Evolutionary conservation across 2,329 filamentous ascomycete genomes (phyloP).

Genomic region (Phialophora expanda): DNA sequence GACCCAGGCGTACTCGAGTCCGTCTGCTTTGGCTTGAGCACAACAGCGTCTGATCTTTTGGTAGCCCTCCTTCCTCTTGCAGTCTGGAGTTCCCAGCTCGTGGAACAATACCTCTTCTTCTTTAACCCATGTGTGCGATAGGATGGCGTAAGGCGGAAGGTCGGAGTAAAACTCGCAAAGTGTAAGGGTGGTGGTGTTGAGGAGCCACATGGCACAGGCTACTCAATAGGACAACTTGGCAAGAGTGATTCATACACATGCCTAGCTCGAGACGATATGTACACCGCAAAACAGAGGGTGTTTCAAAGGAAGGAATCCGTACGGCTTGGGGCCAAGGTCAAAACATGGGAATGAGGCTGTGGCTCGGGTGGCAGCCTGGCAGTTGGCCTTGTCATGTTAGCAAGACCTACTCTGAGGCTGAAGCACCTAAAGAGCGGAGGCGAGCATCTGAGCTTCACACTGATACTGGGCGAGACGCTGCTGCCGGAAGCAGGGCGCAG

Average conservation of each 20-base stretch:
- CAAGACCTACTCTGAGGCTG: no score
- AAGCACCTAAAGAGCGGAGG: not conserved
- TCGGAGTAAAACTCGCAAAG: not conserved
- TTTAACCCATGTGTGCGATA: not conserved
- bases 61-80: not conserved
- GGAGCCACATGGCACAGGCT: not conserved
- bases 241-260: not conserved
- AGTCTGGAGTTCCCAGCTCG: not conserved
- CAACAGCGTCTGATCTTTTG: not conserved
- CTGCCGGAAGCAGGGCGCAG: not conserved
- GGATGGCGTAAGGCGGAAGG: not conserved
- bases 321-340: not conserved
- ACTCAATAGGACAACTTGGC: not conserved
- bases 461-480: not conserved
- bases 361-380: not conserved
- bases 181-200: not conserved
- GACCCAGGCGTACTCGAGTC: constrained; percentile 18
- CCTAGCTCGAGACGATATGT: not conserved
- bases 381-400: not conserved
- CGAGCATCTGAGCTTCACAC: not conserved
- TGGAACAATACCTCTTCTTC: not conserved
- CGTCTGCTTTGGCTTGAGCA: not conserved
- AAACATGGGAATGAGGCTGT: not conserved
- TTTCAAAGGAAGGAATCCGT: not conserved
- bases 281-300: not conserved